Base-by-base conservation (phyloP, 192 early-diverging fungal species). In the Backusella australiensis region DNA sequence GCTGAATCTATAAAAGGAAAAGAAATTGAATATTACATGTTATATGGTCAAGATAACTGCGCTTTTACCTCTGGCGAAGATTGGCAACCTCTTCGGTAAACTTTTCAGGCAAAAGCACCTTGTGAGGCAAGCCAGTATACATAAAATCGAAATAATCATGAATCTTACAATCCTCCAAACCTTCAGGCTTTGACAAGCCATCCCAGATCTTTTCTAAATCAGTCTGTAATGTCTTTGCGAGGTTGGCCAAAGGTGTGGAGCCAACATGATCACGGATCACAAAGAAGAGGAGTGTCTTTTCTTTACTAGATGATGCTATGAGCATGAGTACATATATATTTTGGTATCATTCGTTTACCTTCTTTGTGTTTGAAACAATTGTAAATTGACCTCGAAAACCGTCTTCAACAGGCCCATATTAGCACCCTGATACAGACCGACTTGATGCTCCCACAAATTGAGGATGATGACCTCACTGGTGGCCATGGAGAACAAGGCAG, bases 391-490 rank as follows among this genome's bases (percentile, higher is more conserved):
- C 74, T 99, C 98, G 83, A 99, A 93, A 0, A 99, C 98, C 6
- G 97, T 99, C 85, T 98, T 99, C 21, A 99, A 85, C 46, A 99
- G 85, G 21, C 96, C 96, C 96, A 99, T 96, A 78, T 99, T 99
- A 39, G 98, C 98, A 29, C 98, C 97, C 80, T 99, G 94, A 87
- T 99, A 99, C 36, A 99, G 86, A 36, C 97, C 98, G 34, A 99
- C 96, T 80, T 92, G 93, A 81, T 97, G 92, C 78, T 99, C 98
- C 95, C 97, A 99, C 86, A 99, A 90, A 83, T 99, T 99, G 71
- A 99, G 90, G 52, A 99, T 92, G 59, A 99, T 88, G 36, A 99
- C 97, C 82, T 99, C 96, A 6, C 92, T 86, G 9, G 95, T 95
- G 0, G 98, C 96, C 77, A 99, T 87, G 14, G 97, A 97, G 81